Conservation (phyloP, 345 rosid genomes). For the Syzygium jambos region DNA sequence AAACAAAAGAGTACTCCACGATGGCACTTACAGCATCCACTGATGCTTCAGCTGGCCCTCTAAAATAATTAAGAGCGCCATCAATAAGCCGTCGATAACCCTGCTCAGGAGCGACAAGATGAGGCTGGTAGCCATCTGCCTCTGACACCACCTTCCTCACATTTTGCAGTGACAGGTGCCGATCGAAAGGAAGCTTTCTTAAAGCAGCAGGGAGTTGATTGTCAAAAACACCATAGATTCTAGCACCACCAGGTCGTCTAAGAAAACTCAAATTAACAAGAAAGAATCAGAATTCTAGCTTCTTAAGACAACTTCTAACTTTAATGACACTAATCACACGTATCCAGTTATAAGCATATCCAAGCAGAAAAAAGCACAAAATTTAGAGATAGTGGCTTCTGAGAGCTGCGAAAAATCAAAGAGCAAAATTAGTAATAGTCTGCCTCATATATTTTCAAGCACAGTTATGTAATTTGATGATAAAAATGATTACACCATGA, state of each 20-base stretch:
- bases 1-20: not conserved
- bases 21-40: slow-evolving; percentile 59
- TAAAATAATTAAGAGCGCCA: slow-evolving; percentile 48
- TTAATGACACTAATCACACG: not conserved
- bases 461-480: not conserved
- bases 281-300: not conserved
- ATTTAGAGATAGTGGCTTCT: not conserved
- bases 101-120: slow-evolving; percentile 69
- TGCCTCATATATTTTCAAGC: not conserved
- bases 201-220: slow-evolving; percentile 59
- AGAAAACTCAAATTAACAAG: not conserved
- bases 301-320: not conserved
- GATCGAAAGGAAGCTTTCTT: slow-evolving; percentile 60
- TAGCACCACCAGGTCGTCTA: slow-evolving; percentile 69
- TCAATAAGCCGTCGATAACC: slow-evolving; percentile 61
- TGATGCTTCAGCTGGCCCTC: slow-evolving; percentile 65
- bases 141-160: slow-evolving; percentile 55
- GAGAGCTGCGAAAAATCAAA: not conserved
- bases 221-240: slow-evolving; percentile 56
- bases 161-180: slow-evolving; percentile 51
- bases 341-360: not conserved
- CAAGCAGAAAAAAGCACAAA: not conserved
- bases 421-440: not conserved
- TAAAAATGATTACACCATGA: not conserved
- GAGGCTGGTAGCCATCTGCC: slow-evolving; percentile 76